These are phyloP conservation scores for Iris pallida DNA, from an alignment of 116 monocot genomes.

Conservation along the genomic window DNA sequence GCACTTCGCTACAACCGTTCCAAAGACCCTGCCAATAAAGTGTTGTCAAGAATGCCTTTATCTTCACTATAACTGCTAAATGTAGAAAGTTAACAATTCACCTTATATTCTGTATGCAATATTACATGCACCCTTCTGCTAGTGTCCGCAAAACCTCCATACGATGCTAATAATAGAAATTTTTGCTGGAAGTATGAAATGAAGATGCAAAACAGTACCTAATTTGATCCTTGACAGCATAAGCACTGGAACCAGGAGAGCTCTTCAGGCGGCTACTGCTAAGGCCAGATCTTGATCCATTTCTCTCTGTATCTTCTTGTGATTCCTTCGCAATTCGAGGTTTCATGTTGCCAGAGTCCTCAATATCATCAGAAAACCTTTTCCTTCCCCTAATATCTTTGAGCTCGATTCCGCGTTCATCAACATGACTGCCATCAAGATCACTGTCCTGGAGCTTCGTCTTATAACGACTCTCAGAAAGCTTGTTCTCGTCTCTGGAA, in stretches of 20 bases:
- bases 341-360: conserved; percentile 34
- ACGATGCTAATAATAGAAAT: too few relatives aligned
- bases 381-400: conserved; percentile 58
- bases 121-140: too few relatives aligned
- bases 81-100: too few relatives aligned
- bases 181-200: background rate
- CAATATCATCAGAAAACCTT: conserved; percentile 45
- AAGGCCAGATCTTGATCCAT: conserved; percentile 15
- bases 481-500: conserved; percentile 36
- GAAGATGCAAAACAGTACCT: conserved; percentile 28
- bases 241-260: conserved; percentile 30
- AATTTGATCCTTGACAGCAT: conserved; percentile 26
- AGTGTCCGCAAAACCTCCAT: too few relatives aligned
- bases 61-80: too few relatives aligned
- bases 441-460: conserved; percentile 46
- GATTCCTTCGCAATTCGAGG: conserved; percentile 32
- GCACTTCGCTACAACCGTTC: too few relatives aligned
- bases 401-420: conserved; percentile 25
- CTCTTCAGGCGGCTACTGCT: conserved; percentile 21
- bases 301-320: conserved; percentile 25
- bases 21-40: too few relatives aligned
- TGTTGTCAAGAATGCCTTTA: too few relatives aligned
- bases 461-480: conserved; percentile 36
- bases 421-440: conserved; percentile 39
- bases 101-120: too few relatives aligned